These are phyloP conservation scores for Mortierella sp. DNA, from an alignment of 371 early-diverging fungal genomes.

Conservation along the genomic window DNA sequence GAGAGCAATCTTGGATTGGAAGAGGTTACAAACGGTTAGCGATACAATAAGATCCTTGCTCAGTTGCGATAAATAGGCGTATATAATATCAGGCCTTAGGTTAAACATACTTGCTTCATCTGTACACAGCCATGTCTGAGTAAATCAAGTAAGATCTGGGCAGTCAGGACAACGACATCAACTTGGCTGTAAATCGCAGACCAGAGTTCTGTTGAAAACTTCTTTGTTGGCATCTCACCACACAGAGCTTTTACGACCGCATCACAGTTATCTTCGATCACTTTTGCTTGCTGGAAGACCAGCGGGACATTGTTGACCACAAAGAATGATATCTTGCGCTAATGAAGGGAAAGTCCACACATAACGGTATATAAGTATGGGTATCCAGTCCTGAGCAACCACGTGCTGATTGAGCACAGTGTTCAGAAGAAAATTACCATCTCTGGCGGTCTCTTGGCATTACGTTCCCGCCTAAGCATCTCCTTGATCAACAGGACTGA, in stretches of 20 bases:
- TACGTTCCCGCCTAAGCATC: slow-evolving; percentile 58
- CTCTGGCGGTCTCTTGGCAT: slow-evolving; percentile 42
- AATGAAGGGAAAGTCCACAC: neutral
- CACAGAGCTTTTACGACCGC: slow-evolving; percentile 67
- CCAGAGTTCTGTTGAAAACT: slow-evolving; percentile 73
- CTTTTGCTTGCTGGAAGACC: slow-evolving; percentile 85
- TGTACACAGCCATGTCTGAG: slow-evolving; percentile 75
- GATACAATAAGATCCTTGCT: neutral
- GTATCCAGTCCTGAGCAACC: neutral
- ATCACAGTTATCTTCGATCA: slow-evolving; percentile 73
- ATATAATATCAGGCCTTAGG: neutral
- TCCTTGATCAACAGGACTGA: slow-evolving; percentile 87
- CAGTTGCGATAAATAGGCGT: neutral
- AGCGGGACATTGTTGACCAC: slow-evolving; percentile 90
- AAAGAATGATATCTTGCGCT: slow-evolving; percentile 71
- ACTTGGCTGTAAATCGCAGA: slow-evolving; percentile 57
- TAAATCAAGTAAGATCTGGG: slow-evolving; percentile 83
- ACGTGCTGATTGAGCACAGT: neutral
- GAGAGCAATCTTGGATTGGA: slow-evolving; percentile 67
- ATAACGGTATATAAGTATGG: neutral
- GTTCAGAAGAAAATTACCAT: slow-evolving; percentile 51
- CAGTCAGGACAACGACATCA: slow-evolving; percentile 90
- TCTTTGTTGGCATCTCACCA: slow-evolving; percentile 77
- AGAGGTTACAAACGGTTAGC: neutral
- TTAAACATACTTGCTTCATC: slow-evolving; percentile 64